These are phyloP conservation scores for Apiospora arundinis DNA, from an alignment of 2,329 filamentous ascomycete genomes.

Conservation along the genomic window DNA sequence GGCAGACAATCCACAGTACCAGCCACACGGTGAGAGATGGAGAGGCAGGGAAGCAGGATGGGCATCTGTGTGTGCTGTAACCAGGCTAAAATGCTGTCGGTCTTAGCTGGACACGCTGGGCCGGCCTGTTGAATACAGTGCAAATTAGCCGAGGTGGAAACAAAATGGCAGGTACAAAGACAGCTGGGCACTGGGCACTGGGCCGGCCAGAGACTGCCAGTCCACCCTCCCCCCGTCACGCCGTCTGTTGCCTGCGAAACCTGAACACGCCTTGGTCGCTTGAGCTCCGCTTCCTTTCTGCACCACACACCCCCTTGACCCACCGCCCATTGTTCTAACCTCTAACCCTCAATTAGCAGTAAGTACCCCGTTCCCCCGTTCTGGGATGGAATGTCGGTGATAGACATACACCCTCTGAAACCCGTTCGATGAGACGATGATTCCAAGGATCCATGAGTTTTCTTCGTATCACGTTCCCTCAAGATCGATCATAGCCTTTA, in stretches of 20 bases:
- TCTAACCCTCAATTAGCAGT: background rate
- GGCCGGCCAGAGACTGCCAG: background rate
- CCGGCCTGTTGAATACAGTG: background rate
- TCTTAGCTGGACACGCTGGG: background rate
- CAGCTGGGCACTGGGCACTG: background rate
- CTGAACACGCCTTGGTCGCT: constrained; percentile 14
- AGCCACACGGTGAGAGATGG: background rate
- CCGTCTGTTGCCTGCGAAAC: constrained; percentile 20
- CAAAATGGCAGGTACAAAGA: background rate
- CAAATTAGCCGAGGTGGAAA: background rate
- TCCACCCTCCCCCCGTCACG: background rate
- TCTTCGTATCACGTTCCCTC: constrained; percentile 6
- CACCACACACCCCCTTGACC: constrained; percentile 11
- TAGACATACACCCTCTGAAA: background rate
- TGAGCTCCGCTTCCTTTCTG: background rate
- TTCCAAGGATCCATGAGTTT: background rate
- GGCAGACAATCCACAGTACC: background rate
- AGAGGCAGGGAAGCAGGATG: background rate
- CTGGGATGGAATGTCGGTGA: background rate
- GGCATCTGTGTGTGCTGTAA: constrained; percentile 5
- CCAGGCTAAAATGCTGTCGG: background rate
- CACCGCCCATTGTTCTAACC: background rate
- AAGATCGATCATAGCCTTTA: constrained; percentile 12
- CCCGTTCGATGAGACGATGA: background rate
- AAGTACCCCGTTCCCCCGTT: background rate